phyloP scores from a whole-genome alignment of 2,329 filamentous ascomycete species.

The Pseudocercospora cruenta region DNA sequence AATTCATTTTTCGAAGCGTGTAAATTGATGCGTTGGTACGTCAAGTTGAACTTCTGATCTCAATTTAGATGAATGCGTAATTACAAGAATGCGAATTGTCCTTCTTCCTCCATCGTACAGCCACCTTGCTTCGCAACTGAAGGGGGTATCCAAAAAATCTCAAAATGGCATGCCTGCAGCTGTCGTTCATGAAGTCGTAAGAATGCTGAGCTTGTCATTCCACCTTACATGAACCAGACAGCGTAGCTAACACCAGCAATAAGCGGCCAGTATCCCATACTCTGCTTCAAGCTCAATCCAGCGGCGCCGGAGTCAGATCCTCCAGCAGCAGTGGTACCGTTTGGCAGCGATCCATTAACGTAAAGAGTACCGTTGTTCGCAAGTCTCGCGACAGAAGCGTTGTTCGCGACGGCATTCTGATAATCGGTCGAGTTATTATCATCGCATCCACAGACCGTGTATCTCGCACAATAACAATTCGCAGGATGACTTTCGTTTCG shows the following conservation, averaged over 20 bases:
- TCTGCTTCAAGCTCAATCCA: slow-evolving; percentile 13
- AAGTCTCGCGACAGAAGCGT: slow-evolving; percentile 66
- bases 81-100: background rate
- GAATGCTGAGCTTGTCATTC: background rate
- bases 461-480: slow-evolving; percentile 63
- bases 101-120: background rate
- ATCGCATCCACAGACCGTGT: slow-evolving; percentile 68
- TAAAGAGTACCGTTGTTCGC: slow-evolving; percentile 61
- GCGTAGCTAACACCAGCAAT: slow-evolving; percentile 43
- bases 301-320: slow-evolving; percentile 33
- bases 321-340: slow-evolving; percentile 48
- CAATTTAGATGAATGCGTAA: background rate
- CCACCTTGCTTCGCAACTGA: background rate
- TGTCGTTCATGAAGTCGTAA: background rate
- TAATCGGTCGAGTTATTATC: slow-evolving; percentile 58
- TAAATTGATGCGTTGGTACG: too few relatives aligned
- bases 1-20: too few relatives aligned
- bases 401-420: slow-evolving; percentile 61
- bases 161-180: background rate
- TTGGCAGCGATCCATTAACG: slow-evolving; percentile 73
- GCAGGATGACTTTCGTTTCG: slow-evolving; percentile 64
- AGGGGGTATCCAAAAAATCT: background rate
- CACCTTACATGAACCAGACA: slow-evolving; percentile 37
- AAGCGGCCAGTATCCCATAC: slow-evolving; percentile 43
- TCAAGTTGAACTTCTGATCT: too few relatives aligned